Evolutionary conservation across 257 asterid species (phyloP).

Genomic region (Paulownia fortunei): DNA sequence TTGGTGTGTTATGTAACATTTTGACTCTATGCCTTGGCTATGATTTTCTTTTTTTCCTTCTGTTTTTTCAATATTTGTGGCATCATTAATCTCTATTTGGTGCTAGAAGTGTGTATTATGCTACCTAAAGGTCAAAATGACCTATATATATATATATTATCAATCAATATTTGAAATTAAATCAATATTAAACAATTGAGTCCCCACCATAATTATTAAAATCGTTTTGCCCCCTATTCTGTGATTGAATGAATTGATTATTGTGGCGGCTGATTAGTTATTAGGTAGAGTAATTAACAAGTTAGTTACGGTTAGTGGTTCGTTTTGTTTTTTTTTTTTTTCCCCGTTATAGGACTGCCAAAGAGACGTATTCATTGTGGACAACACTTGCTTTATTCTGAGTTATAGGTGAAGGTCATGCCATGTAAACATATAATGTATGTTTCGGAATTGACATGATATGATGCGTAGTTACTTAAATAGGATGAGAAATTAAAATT

Average conservation of each 20-base stretch:
- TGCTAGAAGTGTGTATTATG: constrained; percentile 18
- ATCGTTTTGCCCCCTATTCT: constrained; percentile 6
- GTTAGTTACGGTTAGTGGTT: constrained; percentile 1
- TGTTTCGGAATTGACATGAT: too few relatives aligned
- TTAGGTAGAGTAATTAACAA: constrained; percentile 20
- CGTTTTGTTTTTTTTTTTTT: not conserved
- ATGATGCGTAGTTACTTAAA: too few relatives aligned
- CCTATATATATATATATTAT: not conserved
- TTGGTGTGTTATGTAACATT: not conserved
- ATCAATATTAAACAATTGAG: not conserved
- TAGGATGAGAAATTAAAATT: too few relatives aligned
- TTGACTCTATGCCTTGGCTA: not conserved
- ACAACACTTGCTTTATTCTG: too few relatives aligned
- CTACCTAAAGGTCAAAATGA: not conserved
- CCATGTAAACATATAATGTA: too few relatives aligned
- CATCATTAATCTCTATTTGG: not conserved
- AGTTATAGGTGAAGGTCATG: too few relatives aligned
- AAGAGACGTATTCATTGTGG: too few relatives aligned
- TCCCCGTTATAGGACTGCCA: too few relatives aligned
- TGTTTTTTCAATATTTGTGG: not conserved
- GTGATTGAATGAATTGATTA: not conserved
- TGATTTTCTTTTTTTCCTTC: not conserved
- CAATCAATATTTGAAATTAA: not conserved
- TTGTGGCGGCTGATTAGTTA: constrained; percentile 26
- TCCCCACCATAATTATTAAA: not conserved